Conservation (phyloP, 768 basidiomycete genomes). For the Glaciozyma martinii region DNA sequence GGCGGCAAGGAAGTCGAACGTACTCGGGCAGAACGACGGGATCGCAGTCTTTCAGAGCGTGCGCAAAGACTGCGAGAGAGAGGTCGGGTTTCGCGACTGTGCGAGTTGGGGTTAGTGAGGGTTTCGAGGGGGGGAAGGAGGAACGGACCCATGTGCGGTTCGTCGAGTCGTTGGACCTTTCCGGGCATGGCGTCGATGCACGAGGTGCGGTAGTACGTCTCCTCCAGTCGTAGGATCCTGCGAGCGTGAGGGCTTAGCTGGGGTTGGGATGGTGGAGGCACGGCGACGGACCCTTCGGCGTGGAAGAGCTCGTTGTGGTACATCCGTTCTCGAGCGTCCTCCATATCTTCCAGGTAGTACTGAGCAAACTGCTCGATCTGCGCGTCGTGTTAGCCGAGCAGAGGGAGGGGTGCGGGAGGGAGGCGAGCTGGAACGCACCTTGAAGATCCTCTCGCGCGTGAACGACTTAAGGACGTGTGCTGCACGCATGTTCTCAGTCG, state of each 20-base stretch:
- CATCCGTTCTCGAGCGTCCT: constrained; percentile 12
- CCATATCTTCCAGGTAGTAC: constrained; percentile 12
- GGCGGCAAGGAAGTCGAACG: not conserved
- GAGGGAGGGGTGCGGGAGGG: accelerated
- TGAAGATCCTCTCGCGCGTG: constrained; percentile 22
- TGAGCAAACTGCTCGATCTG: constrained; percentile 29
- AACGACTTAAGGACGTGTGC: constrained; percentile 26
- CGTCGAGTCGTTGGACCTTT: not conserved
- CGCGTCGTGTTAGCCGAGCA: not conserved
- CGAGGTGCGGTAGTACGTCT: too few species aligned
- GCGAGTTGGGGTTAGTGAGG: too few species aligned
- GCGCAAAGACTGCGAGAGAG: constrained; percentile 23
- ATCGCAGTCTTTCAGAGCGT: constrained; percentile 19
- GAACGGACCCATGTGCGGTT: too few species aligned
- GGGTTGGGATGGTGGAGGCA: too few species aligned
- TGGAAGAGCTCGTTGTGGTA: constrained; percentile 21
- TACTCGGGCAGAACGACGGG: constrained; percentile 26
- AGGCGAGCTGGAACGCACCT: not conserved
- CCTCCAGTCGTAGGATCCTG: too few species aligned
- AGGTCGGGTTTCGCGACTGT: constrained; percentile 22
- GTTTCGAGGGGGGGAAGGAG: not conserved
- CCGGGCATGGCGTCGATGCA: too few species aligned
- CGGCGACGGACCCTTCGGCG: constrained; percentile 14
- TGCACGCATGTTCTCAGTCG: constrained; percentile 27
- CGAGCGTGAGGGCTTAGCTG: too few species aligned